Evolutionary conservation across 768 basidiomycete genomes (phyloP).

Genomic region (Boletus rubescentipes): DNA sequence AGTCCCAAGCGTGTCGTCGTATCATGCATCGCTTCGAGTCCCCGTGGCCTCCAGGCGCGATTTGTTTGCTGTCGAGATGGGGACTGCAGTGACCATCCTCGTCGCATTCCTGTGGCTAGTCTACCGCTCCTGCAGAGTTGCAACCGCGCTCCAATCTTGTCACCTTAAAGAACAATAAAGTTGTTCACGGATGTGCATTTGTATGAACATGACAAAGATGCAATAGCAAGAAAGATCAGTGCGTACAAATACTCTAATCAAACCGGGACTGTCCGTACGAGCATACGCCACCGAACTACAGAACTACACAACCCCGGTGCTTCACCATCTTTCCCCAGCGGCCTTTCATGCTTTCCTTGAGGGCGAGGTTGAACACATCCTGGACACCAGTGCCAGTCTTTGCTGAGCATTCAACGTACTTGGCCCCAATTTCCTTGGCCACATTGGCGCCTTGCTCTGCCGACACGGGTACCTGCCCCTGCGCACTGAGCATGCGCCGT

Average conservation of each 20-base stretch:
- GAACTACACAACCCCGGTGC: slow-evolving; percentile 70
- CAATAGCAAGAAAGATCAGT: slow-evolving; percentile 29
- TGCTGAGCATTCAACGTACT: slow-evolving; percentile 92
- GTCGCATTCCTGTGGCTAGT: slow-evolving; percentile 36
- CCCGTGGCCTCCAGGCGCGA: slow-evolving; percentile 37
- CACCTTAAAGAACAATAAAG: slow-evolving; percentile 28
- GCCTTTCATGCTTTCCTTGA: slow-evolving; percentile 85
- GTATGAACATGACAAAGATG: slow-evolving; percentile 13
- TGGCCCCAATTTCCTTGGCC: slow-evolving; percentile 90
- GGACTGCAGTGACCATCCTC: slow-evolving; percentile 34
- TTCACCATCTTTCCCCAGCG: slow-evolving; percentile 72
- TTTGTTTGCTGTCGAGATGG: slow-evolving; percentile 34
- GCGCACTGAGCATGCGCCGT: slow-evolving; percentile 84
- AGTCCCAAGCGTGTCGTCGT: slow-evolving; percentile 5
- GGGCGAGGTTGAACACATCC: slow-evolving; percentile 87
- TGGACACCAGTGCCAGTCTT: slow-evolving; percentile 89
- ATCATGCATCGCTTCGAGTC: slow-evolving; percentile 19
- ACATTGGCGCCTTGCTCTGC: slow-evolving; percentile 80
- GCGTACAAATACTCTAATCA: slow-evolving; percentile 30
- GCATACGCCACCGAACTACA: slow-evolving; percentile 19
- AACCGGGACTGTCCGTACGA: slow-evolving; percentile 13
- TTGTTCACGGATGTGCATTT: slow-evolving; percentile 5
- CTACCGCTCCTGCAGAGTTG: slow-evolving; percentile 26
- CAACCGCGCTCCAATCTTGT: slow-evolving; percentile 16
- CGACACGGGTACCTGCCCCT: slow-evolving; percentile 80